Evolutionary conservation across 23 red algal genomes (phyloP).

Genomic region (Porphyridium purpureum): DNA sequence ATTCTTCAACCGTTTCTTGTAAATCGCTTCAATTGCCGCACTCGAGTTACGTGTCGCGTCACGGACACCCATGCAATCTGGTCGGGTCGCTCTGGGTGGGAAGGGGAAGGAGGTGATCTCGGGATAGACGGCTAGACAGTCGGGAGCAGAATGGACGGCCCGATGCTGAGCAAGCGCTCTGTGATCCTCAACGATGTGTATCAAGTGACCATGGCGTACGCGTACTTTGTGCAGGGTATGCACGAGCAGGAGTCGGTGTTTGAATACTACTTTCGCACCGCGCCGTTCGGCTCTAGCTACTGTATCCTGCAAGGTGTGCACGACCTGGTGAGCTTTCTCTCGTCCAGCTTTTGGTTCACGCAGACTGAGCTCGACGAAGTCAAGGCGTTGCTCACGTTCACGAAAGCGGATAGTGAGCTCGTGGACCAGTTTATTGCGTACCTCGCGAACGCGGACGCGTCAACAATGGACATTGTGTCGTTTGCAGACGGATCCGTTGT

Average conservation of each 20-base stretch:
- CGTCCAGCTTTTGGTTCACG: slow-evolving; percentile 28
- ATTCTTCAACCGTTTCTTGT: no score
- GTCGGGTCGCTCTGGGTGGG: no score
- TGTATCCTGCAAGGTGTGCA: slow-evolving; percentile 45
- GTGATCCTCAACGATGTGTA: slow-evolving; percentile 77
- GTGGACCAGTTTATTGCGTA: slow-evolving; percentile 29
- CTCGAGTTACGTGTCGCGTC: no score
- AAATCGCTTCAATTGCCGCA: no score
- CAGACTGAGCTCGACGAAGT: slow-evolving; percentile 18
- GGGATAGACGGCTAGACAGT: no score
- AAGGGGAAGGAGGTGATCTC: no score
- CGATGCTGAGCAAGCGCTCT: no score
- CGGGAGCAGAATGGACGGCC: no score
- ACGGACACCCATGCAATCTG: no score
- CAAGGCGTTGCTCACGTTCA: background rate
- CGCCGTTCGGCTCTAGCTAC: slow-evolving; percentile 32
- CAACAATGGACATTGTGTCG: slow-evolving; percentile 12
- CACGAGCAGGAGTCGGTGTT: slow-evolving; percentile 17
- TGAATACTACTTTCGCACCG: slow-evolving; percentile 53
- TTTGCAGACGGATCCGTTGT: slow-evolving; percentile 26
- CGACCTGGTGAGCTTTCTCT: slow-evolving; percentile 35
- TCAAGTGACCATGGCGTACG: slow-evolving; percentile 83
- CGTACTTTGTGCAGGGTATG: slow-evolving; percentile 30
- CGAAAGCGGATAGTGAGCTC: slow-evolving; percentile 3
- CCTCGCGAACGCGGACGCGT: slow-evolving; percentile 7